These are phyloP conservation scores for Xylariaceae sp. DNA, from an alignment of 2,329 filamentous ascomycete genomes.

Conservation along the genomic window DNA sequence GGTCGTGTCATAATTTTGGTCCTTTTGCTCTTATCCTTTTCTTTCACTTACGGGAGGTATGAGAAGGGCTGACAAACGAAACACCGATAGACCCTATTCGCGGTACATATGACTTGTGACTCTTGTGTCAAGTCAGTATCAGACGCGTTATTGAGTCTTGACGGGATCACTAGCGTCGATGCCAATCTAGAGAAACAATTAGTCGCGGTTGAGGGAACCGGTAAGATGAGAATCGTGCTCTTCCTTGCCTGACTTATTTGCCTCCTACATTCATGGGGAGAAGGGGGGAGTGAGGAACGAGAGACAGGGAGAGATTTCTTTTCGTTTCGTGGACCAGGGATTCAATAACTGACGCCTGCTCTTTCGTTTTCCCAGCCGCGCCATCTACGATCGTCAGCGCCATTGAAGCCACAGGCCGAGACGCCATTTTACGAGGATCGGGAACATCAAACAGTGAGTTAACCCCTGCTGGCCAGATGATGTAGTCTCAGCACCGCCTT, in stretches of 20 bases:
- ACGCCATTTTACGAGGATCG: slow-evolving; percentile 88
- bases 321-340: slow-evolving; percentile 10
- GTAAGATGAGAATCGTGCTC: slow-evolving; percentile 35
- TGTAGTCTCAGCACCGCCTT: slow-evolving; percentile 10
- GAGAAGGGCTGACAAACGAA: slow-evolving; percentile 26
- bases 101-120: slow-evolving; percentile 89
- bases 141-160: slow-evolving; percentile 66
- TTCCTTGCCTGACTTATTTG: neutral
- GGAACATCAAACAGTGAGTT: slow-evolving; percentile 75
- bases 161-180: slow-evolving; percentile 76
- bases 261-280: neutral
- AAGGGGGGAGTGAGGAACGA: neutral
- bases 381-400: slow-evolving; percentile 85
- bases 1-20: neutral
- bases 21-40: neutral
- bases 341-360: slow-evolving; percentile 12
- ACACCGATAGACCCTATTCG: slow-evolving; percentile 72
- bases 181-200: slow-evolving; percentile 78
- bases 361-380: slow-evolving; percentile 48
- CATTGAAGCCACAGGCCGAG: slow-evolving; percentile 83
- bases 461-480: slow-evolving; percentile 8
- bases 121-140: slow-evolving; percentile 83
- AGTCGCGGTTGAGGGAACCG: slow-evolving; percentile 77
- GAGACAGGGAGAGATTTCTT: neutral
- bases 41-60: neutral